phyloP scores from a whole-genome alignment of 306 rosid genomes.

The Quercus engelmannii region DNA sequence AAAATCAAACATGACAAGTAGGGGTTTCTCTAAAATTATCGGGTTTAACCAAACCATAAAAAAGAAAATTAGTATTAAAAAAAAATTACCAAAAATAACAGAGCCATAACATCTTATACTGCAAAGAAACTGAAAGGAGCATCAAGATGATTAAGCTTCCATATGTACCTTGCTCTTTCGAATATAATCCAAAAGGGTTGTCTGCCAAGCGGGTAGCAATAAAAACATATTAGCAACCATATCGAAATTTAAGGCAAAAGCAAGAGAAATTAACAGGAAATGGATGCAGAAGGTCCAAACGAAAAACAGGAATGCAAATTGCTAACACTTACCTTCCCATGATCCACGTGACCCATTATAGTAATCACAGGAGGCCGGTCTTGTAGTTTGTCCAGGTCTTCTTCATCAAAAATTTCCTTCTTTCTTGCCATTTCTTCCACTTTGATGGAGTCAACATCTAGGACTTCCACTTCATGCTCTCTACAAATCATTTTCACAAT shows the following conservation, averaged over 20 bases:
- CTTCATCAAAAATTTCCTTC: conserved; percentile 67
- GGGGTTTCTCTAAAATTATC: background rate
- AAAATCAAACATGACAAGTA: background rate
- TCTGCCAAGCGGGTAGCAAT: conserved; percentile 53
- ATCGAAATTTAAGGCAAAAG: background rate
- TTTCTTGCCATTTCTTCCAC: conserved; percentile 76
- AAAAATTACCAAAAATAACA: background rate
- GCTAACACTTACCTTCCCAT: conserved; percentile 71
- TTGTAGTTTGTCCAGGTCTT: conserved; percentile 78
- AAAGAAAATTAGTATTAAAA: background rate
- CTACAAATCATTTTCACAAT: conserved; percentile 95
- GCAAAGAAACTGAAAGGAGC: conserved; percentile 16
- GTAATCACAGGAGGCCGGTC: conserved; percentile 94
- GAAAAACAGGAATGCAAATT: conserved; percentile 8
- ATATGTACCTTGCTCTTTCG: conserved; percentile 82
- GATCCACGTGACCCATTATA: conserved; percentile 99
- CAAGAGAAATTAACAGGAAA: conserved; percentile 3
- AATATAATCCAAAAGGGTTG: conserved; percentile 89
- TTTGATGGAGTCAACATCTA: conserved; percentile 71
- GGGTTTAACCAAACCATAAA: background rate
- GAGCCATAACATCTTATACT: background rate
- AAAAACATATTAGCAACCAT: conserved; percentile 32
- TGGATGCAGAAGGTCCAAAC: conserved; percentile 9
- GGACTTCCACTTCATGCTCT: conserved; percentile 77
- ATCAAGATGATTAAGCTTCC: conserved; percentile 16